These are phyloP conservation scores for Nemania serpens DNA, from an alignment of 2,329 filamentous ascomycete genomes.

Conservation along the genomic window DNA sequence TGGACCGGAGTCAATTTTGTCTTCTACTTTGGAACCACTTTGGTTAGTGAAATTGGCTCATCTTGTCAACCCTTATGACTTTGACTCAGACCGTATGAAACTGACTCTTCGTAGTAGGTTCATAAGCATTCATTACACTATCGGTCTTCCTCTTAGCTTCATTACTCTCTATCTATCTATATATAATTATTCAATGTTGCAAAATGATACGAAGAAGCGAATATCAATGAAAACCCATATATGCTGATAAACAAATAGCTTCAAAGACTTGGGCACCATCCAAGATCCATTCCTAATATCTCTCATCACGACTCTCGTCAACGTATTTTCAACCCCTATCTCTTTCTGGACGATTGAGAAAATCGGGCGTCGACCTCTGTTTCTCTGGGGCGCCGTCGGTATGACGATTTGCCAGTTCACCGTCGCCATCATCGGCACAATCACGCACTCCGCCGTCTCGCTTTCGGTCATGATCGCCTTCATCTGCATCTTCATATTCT, in stretches of 20 bases:
- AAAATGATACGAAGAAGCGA: neutral
- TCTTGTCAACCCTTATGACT: no score
- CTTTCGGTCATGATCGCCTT: conserved; percentile 79
- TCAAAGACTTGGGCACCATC: conserved; percentile 77
- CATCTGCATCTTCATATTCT: conserved; percentile 92
- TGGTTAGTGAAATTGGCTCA: conserved; percentile 43
- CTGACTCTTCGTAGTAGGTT: conserved; percentile 22
- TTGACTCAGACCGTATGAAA: neutral
- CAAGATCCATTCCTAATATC: conserved; percentile 80
- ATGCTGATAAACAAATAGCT: conserved; percentile 45
- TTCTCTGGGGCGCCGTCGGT: conserved; percentile 77
- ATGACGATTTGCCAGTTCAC: conserved; percentile 90
- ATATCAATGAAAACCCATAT: no score
- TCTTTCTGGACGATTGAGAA: conserved; percentile 87
- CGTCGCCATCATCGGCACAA: conserved; percentile 72
- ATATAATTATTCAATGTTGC: neutral
- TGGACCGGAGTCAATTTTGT: conserved; percentile 83
- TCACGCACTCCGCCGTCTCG: conserved; percentile 55
- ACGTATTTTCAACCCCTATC: conserved; percentile 81
- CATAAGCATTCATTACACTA: neutral
- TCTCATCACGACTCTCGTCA: conserved; percentile 85
- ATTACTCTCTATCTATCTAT: neutral
- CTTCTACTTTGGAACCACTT: conserved; percentile 74
- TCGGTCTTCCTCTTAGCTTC: neutral
- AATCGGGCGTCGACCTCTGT: conserved; percentile 78